These are phyloP conservation scores for Phaeoacremonium minimum DNA, from an alignment of 2,329 filamentous ascomycete species.

Conservation along the genomic window DNA sequence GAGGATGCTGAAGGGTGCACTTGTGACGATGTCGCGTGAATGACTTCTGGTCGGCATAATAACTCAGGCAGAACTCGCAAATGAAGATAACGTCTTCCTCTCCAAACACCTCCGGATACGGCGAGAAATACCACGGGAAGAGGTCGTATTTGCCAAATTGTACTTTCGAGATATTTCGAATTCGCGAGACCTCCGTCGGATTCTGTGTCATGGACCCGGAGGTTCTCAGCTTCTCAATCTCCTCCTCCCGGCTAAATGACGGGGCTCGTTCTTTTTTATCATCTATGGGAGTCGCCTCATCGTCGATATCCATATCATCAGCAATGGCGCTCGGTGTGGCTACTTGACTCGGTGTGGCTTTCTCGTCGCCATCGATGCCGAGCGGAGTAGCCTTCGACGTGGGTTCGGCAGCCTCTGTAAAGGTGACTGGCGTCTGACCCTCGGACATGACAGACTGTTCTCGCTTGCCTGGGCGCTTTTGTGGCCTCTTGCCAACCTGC, in stretches of 20 bases:
- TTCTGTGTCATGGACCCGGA: constrained; percentile 99
- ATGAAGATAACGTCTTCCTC: constrained; percentile 91
- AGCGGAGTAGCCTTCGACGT: constrained; percentile 32
- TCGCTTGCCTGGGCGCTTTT: constrained; percentile 50
- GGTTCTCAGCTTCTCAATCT: constrained; percentile 93
- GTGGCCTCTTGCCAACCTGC: constrained; percentile 50
- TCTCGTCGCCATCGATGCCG: constrained; percentile 40
- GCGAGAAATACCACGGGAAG: constrained; percentile 98
- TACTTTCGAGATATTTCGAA: constrained; percentile 88
- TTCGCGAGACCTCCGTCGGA: constrained; percentile 91
- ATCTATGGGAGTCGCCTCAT: constrained; percentile 13
- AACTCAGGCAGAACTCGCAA: constrained; percentile 93
- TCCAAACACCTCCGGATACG: constrained; percentile 85
- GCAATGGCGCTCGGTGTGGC: constrained; percentile 37
- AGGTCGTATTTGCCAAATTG: constrained; percentile 92
- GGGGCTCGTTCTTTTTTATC: constrained; percentile 38
- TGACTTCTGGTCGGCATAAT: constrained; percentile 78
- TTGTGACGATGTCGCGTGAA: constrained; percentile 85
- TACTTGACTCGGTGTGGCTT: constrained; percentile 36
- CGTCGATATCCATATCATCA: constrained; percentile 22
- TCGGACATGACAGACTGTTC: constrained; percentile 52
- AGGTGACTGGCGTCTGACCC: constrained; percentile 48
- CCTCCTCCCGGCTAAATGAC: constrained; percentile 74
- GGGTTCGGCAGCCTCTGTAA: constrained; percentile 46
- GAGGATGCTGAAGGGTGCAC: constrained; percentile 86